phyloP scores from a whole-genome alignment of 208 protist genomes.

The Acanthamoeba triangularis region DNA sequence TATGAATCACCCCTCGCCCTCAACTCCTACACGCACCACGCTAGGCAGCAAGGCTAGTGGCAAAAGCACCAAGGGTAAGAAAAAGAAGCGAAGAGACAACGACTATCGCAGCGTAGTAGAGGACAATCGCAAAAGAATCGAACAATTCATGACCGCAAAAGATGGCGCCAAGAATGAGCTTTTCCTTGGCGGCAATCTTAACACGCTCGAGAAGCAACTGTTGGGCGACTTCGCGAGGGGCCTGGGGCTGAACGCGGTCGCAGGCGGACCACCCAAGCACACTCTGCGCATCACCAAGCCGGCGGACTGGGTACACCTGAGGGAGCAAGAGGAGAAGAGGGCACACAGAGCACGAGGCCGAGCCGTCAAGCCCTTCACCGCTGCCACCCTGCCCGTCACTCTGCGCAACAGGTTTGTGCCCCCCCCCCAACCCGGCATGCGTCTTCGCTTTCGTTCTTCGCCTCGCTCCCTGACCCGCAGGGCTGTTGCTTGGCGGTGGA shows the following conservation, averaged over 20 bases:
- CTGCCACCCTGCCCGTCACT: background rate
- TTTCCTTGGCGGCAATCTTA: background rate
- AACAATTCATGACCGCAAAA: background rate
- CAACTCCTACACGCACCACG: background rate
- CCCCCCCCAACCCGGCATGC: background rate
- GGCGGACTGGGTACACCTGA: background rate
- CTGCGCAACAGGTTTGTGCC: background rate
- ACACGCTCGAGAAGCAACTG: background rate
- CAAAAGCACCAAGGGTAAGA: background rate
- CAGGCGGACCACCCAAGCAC: background rate
- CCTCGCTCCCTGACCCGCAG: too few relatives aligned
- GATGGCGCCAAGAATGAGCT: background rate
- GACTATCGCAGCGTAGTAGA: constrained; percentile 17
- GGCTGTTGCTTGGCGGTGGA: too few relatives aligned
- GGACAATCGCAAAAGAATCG: constrained; percentile 15
- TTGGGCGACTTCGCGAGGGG: background rate
- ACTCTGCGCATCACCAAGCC: background rate
- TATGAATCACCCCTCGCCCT: background rate
- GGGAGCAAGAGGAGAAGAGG: background rate
- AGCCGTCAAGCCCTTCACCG: background rate
- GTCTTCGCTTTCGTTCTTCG: too few relatives aligned
- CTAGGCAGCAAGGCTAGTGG: background rate
- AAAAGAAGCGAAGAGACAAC: background rate
- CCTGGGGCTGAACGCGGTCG: background rate
- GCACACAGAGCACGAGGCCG: background rate